Conservation (phyloP, 2,329 filamentous ascomycete species). For the Colletotrichum musae region DNA sequence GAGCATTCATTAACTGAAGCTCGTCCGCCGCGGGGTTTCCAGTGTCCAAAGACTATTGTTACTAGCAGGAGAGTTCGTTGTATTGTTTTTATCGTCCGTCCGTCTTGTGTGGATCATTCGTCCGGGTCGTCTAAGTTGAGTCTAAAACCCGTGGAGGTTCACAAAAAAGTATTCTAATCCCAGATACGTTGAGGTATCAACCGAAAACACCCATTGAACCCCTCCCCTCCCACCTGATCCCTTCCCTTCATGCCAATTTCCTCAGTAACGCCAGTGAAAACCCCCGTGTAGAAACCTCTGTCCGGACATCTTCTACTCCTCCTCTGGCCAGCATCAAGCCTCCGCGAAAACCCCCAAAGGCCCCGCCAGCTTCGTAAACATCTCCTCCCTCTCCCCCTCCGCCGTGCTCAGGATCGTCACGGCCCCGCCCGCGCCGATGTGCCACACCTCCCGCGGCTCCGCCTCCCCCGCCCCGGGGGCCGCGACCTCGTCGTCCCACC, state of each 20-base stretch:
- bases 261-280: conserved; percentile 21
- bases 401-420: conserved; percentile 88
- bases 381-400: conserved; percentile 89
- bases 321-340: conserved; percentile 21
- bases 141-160: conserved; percentile 45
- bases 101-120: conserved; percentile 22
- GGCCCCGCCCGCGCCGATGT: conserved; percentile 90
- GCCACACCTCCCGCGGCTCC: conserved; percentile 75
- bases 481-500: conserved; percentile 73
- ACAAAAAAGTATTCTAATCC: conserved; percentile 35
- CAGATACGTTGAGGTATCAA: conserved; percentile 47
- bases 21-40: background rate
- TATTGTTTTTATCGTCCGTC: conserved; percentile 1
- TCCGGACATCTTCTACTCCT: background rate
- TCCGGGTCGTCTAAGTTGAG: conserved; percentile 37
- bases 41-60: too few species aligned
- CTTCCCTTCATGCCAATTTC: conserved; percentile 6
- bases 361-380: conserved; percentile 81
- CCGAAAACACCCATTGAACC: conserved; percentile 7
- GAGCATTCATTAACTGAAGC: background rate
- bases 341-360: conserved; percentile 67
- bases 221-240: background rate
- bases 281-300: conserved; percentile 1
- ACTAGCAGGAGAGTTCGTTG: background rate
- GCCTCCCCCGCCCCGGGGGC: conserved; percentile 47